These are phyloP conservation scores for Solanum aculeatissimum DNA, from an alignment of 305 asterid genomes.

Conservation along the genomic window DNA sequence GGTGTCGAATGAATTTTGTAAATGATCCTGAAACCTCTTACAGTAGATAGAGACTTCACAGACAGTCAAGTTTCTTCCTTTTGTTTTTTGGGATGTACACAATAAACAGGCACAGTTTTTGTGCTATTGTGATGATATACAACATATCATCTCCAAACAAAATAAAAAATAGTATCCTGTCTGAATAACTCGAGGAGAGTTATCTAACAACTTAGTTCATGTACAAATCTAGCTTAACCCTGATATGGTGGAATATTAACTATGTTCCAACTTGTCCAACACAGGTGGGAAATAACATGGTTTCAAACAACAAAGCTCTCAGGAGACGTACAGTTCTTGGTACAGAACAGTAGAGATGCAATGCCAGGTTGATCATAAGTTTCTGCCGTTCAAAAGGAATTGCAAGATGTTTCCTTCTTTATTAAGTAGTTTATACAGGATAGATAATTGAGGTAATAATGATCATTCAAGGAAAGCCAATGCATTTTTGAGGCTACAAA, in stretches of 20 bases:
- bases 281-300: neutral
- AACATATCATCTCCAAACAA: neutral
- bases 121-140: neutral
- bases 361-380: neutral
- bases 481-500: neutral
- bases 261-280: neutral
- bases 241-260: neutral
- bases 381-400: neutral
- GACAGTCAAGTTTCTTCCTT: neutral
- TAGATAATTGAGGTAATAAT: neutral
- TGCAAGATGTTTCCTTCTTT: neutral
- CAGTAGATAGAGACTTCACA: neutral
- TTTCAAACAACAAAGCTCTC: neutral
- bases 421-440: neutral
- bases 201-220: neutral
- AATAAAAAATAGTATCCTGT: neutral
- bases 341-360: neutral
- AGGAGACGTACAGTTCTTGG: neutral
- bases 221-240: neutral
- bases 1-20: neutral
- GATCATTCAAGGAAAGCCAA: neutral
- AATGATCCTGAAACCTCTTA: neutral
- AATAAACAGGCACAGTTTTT: neutral
- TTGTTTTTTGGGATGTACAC: neutral
- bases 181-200: neutral